Base-by-base conservation (phyloP, 2,329 filamentous ascomycete genomes). In the Ascochyta viciae-villosae region DNA sequence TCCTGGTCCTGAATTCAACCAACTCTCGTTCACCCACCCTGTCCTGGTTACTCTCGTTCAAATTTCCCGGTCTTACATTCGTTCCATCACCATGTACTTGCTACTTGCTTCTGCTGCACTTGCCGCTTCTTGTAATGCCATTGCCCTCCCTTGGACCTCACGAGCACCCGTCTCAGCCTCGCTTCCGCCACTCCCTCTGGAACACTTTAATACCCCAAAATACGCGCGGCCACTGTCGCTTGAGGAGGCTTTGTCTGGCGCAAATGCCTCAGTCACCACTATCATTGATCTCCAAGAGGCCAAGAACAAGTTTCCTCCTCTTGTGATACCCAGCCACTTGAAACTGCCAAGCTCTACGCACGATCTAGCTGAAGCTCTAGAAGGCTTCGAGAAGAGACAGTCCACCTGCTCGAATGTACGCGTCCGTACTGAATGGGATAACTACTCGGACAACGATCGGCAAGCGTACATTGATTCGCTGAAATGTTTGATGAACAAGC, bases 351-450 rank as follows among this genome's bases (percentile, higher is more conserved):
- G 41, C 23, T 16, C 16, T 3, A 37, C 41, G 1, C 4, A 15
- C 6, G 24, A 12, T 27, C 8, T 50, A 23, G 37, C 41, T 3
- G 23, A 35, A 8, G 47, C 27, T 9, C 16, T 50, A 23, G 7
- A 10, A 15, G n/a, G 24, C 3, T 31, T 50, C 15, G n/a, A 13
- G 4, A 55, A 55, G 31, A 44, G 52, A 16, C 51, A 55, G 26
- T n/a, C 23, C 8, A 51, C 42, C 4, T 74, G 72, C 62, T 46
- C 62, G 24, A 73, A 65, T 46, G 54, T 62, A 9, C 67, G 67
- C 33, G 48, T 65, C 23, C 71, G 72, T 35, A 48, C 50, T 6
- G 72, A 74, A 46, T 74, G 72, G 72, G 65, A 74, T 52, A 57
- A 52, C 0, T 61, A 57, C 41, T 56, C 61, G 35, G 47, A 67